Conservation (phyloP, 441 rosid genomes). For the Pelargonium citronellum region DNA sequence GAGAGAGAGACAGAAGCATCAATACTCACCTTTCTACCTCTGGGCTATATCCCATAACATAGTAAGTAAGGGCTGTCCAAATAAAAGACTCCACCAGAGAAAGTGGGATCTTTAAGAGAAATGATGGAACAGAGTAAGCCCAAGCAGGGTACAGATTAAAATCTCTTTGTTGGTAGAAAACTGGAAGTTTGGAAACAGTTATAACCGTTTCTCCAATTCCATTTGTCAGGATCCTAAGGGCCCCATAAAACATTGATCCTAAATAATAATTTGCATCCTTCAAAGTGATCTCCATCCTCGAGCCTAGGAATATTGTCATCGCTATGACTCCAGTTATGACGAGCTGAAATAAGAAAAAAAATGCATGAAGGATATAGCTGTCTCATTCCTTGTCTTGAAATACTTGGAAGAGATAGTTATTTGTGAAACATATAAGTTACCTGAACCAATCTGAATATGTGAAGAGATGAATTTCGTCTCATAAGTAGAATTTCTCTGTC, state of each 20-base stretch:
- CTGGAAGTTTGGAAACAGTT: conserved; percentile 44
- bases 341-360: conserved; percentile 23
- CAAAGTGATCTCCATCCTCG: conserved; percentile 33
- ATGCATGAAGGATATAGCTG: no score
- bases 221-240: conserved; percentile 43
- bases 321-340: conserved; percentile 39
- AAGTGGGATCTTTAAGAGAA: conserved; percentile 52
- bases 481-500: conserved; percentile 54
- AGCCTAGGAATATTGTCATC: conserved; percentile 49
- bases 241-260: conserved; percentile 52
- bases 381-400: neutral
- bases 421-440: conserved; percentile 11
- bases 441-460: conserved; percentile 43
- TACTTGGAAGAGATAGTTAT: neutral
- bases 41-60: conserved; percentile 63
- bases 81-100: conserved; percentile 44
- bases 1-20: no score
- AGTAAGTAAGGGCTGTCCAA: conserved; percentile 65
- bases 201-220: conserved; percentile 52
- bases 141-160: conserved; percentile 57
- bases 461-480: conserved; percentile 42
- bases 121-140: conserved; percentile 55
- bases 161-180: conserved; percentile 53
- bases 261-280: conserved; percentile 40
- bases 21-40: conserved; percentile 41